Base-by-base conservation (phyloP, 2,329 filamentous ascomycete species). In the Phialophora macrospora region DNA sequence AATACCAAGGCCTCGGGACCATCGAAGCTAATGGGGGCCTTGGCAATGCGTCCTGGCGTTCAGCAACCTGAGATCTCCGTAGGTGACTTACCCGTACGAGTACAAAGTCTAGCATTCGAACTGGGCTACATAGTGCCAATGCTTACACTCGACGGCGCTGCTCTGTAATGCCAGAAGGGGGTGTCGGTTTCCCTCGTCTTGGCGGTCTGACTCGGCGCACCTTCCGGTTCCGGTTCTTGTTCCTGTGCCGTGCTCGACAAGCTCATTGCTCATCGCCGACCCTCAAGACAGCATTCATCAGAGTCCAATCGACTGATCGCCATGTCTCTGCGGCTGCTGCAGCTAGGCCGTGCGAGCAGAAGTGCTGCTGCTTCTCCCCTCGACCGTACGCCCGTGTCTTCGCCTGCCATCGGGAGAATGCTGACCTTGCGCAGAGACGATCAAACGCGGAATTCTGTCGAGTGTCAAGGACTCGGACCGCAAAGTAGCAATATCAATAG, bases 401-500 rank as follows among this genome's bases (percentile, higher is more conserved):
- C 38, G 14, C 14, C 26, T 56, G 49, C n/a, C 17, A 14, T 22
- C 14, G 11, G 20, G 24, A 38, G 20, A 11, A 38, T 24, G 17
- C 60, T 63, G 30, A 63, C 55, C 9, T 26, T n/a, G 20, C 26
- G 7, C 56, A 68, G 66, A 63, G 59, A 61, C 60, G 51, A 46
- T 48, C 55, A 54, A 56, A 55, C n/a, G 66, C 63, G 9, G 34
- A 58, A 32, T 57, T 60, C 48, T 51, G 24, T 22, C 20, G 34
- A 41, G 56, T 7, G 26, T 62, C 8, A 34, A 32, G 34, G 51
- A 62, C 24, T 22, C 38, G 26, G 41, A 68, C 61, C 58, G 56
- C 38, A 58, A 79, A 34, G 76, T 79, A 65, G 76, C 74, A 66
- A 66, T 72, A 9, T 75, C 75, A 60, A 72, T 73, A 48, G 78